Conservation (phyloP, 1,139 yeast species). For the Pneumocystis carinii region DNA sequence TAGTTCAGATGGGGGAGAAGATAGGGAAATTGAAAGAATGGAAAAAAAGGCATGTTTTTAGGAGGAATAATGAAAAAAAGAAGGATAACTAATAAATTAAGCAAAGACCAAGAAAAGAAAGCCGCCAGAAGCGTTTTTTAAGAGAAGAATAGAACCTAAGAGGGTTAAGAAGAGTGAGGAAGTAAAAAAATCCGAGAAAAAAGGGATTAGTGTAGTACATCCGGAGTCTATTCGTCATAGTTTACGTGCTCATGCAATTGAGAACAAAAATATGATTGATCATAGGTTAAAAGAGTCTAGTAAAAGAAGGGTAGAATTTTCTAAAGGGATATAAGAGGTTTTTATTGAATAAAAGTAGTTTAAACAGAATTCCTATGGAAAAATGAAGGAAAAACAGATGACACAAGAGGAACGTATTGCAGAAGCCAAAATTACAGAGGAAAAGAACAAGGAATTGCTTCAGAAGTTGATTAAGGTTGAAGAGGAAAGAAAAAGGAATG, state of each 20-base stretch:
- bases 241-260: conserved; percentile 61
- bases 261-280: conserved; percentile 63
- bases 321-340: background rate
- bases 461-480: conserved; percentile 74
- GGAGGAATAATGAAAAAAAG: background rate
- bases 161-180: no score
- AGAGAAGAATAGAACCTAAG: conserved; percentile 4
- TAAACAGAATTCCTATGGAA: conserved; percentile 16
- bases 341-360: conserved; percentile 19
- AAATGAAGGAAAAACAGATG: conserved; percentile 26
- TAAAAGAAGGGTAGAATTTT: conserved; percentile 37
- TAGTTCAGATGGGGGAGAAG: conserved; percentile 16
- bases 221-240: conserved; percentile 51
- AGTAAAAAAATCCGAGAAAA: background rate
- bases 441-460: conserved; percentile 54
- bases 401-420: conserved; percentile 78
- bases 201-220: background rate
- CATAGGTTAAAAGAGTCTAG: conserved; percentile 61
- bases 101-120: conserved; percentile 3
- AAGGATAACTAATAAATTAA: background rate
- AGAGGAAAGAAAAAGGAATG: conserved; percentile 41
- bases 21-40: conserved; percentile 23
- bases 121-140: conserved; percentile 6
- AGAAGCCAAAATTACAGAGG: conserved; percentile 79
- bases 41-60: conserved; percentile 13